Evolutionary conservation across 1,284 basidiomycete genomes (phyloP).

Genomic region (Tylopilus orsonianus): DNA sequence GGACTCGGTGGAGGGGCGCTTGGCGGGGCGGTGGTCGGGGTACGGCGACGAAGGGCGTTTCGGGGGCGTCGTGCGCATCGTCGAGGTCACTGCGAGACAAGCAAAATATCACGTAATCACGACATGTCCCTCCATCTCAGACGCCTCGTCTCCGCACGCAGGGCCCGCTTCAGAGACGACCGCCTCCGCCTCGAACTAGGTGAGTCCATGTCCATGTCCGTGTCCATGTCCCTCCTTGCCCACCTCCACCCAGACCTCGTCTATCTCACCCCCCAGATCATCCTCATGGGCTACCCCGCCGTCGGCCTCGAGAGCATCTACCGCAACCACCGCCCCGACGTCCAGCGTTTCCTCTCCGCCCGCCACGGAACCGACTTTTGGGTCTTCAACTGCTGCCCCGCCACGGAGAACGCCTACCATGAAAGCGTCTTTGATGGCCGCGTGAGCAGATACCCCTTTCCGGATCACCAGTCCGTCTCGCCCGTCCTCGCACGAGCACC

Average conservation of each 20-base stretch:
- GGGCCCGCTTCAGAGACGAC: slow-evolving; percentile 75
- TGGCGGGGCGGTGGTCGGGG: slow-evolving; percentile 46
- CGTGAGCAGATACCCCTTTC: slow-evolving; percentile 85
- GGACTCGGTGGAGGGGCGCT: slow-evolving; percentile 57
- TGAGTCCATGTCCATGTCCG: slow-evolving; percentile 19
- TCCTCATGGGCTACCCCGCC: slow-evolving; percentile 91
- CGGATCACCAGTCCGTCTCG: slow-evolving; percentile 76
- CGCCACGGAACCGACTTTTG: slow-evolving; percentile 78
- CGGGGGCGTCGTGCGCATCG: slow-evolving; percentile 32
- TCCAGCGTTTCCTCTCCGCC: slow-evolving; percentile 73
- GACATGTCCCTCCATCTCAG: slow-evolving; percentile 60
- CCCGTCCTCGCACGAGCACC: neutral
- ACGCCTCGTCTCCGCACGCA: slow-evolving; percentile 72
- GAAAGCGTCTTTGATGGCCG: slow-evolving; percentile 60
- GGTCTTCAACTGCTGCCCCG: slow-evolving; percentile 86
- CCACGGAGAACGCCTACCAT: slow-evolving; percentile 72
- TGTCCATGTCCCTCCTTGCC: neutral
- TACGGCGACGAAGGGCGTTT: slow-evolving; percentile 62
- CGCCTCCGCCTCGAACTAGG: slow-evolving; percentile 69
- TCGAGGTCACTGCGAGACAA: slow-evolving; percentile 4
- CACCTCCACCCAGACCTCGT: slow-evolving; percentile 57
- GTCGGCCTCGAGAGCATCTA: slow-evolving; percentile 79
- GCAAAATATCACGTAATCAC: slow-evolving; percentile 29
- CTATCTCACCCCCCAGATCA: slow-evolving; percentile 79
- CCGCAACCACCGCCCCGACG: slow-evolving; percentile 78